Percentiles rank a stretch among this genome's conserved stretches.
These are phyloP conservation scores for Agaricus sinodeliciosus DNA, from an alignment of 768 basidiomycete species.

Conservation along the genomic window DNA sequence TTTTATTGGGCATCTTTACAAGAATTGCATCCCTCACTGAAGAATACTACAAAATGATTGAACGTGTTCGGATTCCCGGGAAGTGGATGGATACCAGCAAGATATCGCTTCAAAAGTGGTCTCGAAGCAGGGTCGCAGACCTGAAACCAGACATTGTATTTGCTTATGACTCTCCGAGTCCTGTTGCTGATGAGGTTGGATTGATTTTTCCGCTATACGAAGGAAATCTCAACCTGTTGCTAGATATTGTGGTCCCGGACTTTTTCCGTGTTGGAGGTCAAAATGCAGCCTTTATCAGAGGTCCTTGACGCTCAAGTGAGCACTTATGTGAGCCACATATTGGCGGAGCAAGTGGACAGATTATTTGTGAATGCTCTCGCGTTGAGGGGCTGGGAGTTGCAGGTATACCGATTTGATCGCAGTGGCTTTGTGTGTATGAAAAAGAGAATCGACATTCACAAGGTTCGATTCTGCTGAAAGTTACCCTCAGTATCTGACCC, in stretches of 20 bases:
- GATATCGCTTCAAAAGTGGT: no score
- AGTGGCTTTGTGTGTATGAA: not conserved
- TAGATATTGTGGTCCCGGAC: not conserved
- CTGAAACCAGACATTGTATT: no score
- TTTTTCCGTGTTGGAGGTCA: not conserved
- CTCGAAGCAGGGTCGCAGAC: no score
- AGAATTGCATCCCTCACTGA: no score
- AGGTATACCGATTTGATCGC: not conserved
- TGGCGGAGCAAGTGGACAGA: not conserved
- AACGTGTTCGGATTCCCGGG: no score
- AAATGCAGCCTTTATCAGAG: not conserved
- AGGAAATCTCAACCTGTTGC: no score
- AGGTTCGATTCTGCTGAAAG: not conserved
- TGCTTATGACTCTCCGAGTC: no score
- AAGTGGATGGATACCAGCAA: no score
- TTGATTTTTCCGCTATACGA: no score
- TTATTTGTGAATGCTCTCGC: not conserved
- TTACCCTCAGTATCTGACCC: not conserved
- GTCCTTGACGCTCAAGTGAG: not conserved
- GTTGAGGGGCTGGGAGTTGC: not conserved
- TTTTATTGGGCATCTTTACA: no score
- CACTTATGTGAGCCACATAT: not conserved
- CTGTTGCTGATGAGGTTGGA: no score
- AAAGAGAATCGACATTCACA: not conserved
- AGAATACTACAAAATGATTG: no score